Conservation (phyloP, 257 asterid genomes). For the Phtheirospermum japonicum region DNA sequence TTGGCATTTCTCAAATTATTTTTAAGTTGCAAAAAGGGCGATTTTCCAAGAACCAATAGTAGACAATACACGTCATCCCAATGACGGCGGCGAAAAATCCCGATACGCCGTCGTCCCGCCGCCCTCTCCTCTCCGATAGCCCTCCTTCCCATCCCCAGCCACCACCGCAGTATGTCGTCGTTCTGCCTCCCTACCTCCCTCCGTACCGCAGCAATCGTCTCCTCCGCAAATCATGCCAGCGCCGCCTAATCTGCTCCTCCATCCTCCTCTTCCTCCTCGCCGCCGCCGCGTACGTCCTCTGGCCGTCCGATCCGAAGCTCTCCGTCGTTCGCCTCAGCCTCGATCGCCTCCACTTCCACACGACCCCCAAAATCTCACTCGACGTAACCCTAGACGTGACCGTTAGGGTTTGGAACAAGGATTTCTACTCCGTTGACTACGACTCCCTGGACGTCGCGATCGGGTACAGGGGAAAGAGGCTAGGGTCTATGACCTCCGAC, state of each 20-base stretch:
- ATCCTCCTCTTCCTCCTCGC: constrained; percentile 42
- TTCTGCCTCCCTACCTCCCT: constrained; percentile 47
- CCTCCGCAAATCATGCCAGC: constrained; percentile 35
- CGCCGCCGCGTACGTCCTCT: constrained; percentile 50
- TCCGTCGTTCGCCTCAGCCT: constrained; percentile 59
- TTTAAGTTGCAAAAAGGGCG: too few species aligned
- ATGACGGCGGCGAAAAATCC: constrained; percentile 46
- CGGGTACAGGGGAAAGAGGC: constrained; percentile 63
- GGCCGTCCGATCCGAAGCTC: constrained; percentile 83
- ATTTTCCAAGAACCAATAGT: too few species aligned
- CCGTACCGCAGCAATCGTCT: constrained; percentile 33
- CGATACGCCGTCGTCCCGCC: constrained; percentile 36
- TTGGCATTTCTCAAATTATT: too few species aligned
- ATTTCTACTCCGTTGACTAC: constrained; percentile 66
- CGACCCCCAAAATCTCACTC: constrained; percentile 45
- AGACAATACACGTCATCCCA: constrained; percentile 10
- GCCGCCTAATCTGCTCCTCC: constrained; percentile 33
- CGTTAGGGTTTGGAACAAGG: constrained; percentile 56
- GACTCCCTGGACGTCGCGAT: constrained; percentile 46
- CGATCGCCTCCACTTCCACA: constrained; percentile 44
- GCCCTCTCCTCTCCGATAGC: constrained; percentile 52
- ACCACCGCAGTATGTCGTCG: constrained; percentile 42
- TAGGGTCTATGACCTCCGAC: constrained; percentile 53
- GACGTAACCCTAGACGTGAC: constrained; percentile 65
- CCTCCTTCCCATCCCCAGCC: constrained; percentile 30